Evolutionary conservation across 257 asterid species (phyloP).

Genomic region (Echium plantagineum): DNA sequence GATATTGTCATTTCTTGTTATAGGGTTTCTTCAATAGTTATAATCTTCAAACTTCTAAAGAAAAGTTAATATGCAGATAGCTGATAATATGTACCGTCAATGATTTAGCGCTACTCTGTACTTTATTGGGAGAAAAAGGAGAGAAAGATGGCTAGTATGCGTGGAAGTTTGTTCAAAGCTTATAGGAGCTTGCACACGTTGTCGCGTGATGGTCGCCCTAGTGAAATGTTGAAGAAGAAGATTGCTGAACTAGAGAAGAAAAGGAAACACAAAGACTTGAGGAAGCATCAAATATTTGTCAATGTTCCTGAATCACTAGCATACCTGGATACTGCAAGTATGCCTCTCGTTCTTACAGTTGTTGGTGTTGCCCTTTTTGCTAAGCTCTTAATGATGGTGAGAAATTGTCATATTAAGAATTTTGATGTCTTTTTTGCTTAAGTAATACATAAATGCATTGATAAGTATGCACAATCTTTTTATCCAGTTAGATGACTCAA

Average conservation of each 20-base stretch:
- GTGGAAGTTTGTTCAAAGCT: constrained; percentile 20
- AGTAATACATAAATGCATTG: background rate
- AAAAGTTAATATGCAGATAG: background rate
- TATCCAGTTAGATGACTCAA: constrained; percentile 57
- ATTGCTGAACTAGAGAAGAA: constrained; percentile 38
- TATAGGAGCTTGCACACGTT: constrained; percentile 42
- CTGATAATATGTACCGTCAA: background rate
- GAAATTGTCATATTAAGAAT: background rate
- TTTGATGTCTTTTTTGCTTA: background rate
- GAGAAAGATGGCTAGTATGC: constrained; percentile 25
- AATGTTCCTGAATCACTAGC: constrained; percentile 66
- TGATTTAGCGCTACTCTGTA: background rate
- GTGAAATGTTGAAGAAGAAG: constrained; percentile 53
- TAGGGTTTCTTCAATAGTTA: background rate
- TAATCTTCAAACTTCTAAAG: background rate
- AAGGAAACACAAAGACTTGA: constrained; percentile 33
- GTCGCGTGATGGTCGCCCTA: constrained; percentile 43
- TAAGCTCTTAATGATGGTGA: constrained; percentile 84
- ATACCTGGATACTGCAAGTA: constrained; percentile 62
- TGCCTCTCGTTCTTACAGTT: constrained; percentile 73
- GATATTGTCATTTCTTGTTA: background rate
- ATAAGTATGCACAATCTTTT: constrained; percentile 12
- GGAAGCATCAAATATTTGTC: constrained; percentile 42
- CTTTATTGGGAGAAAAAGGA: background rate
- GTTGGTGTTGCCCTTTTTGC: constrained; percentile 70